Conservation (phyloP, 495 filamentous ascomycete genomes). For the Podospora bellae-mahoneyi region DNA sequence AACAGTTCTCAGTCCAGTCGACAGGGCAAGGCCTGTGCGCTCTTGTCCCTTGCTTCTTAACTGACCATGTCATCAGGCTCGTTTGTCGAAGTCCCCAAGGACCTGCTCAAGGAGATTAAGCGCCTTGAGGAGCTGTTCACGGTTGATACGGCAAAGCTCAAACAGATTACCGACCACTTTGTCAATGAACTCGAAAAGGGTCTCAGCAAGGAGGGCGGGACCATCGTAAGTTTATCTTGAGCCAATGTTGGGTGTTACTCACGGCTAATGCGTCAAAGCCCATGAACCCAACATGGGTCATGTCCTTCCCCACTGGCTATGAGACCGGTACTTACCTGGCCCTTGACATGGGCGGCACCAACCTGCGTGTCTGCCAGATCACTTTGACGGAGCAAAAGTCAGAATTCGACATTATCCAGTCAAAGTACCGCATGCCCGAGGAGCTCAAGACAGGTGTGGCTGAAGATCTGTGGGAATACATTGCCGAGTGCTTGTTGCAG, state of each 20-base stretch:
- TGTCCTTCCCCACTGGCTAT: slow-evolving; percentile 84
- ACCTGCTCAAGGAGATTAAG: slow-evolving; percentile 80
- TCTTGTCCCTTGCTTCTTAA: slow-evolving; percentile 1
- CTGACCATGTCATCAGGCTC: slow-evolving; percentile 37
- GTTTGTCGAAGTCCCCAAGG: slow-evolving; percentile 63
- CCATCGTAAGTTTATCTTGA: slow-evolving; percentile 66
- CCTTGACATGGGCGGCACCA: slow-evolving; percentile 97
- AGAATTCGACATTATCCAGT: slow-evolving; percentile 98
- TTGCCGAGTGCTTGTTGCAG: slow-evolving; percentile 93
- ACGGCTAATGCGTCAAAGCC: slow-evolving; percentile 54
- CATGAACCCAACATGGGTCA: slow-evolving; percentile 99
- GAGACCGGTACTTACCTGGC: slow-evolving; percentile 91
- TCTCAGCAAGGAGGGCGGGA: slow-evolving; percentile 81
- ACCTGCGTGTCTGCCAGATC: slow-evolving; percentile 96
- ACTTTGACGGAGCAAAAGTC: slow-evolving; percentile 85
- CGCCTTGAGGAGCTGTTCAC: slow-evolving; percentile 82
- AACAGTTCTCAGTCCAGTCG: slow-evolving; percentile 14
- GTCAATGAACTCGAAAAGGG: slow-evolving; percentile 84
- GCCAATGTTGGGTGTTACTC: neutral
- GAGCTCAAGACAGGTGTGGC: slow-evolving; percentile 87
- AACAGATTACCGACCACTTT: slow-evolving; percentile 86
- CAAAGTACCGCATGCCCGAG: slow-evolving; percentile 95
- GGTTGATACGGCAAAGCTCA: slow-evolving; percentile 73
- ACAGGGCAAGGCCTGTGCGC: slow-evolving; percentile 28
- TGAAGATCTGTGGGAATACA: slow-evolving; percentile 96